Base-by-base conservation (phyloP, 2,329 filamentous ascomycete species). In the Diaporthe ilicicola region DNA sequence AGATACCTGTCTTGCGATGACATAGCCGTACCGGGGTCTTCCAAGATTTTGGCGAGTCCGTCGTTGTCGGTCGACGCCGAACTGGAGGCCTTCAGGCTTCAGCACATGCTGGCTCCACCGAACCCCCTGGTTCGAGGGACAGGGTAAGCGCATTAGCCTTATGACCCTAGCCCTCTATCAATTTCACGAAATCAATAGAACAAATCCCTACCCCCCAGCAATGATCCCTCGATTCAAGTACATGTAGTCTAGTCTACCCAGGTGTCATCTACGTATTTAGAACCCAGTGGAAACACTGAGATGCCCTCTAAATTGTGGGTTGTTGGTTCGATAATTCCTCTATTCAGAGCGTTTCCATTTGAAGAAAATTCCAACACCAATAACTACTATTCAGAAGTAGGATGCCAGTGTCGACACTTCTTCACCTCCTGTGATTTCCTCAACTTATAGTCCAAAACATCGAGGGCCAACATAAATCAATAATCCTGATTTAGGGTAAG, bases 21-120 rank as follows among this genome's bases (percentile, higher is more conserved):
- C 66, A 39, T 48, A 51, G 66, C 53, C 44, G 50, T 12, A 17
- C n/a, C 42, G 29, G 12, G 29, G 4, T 64, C 29, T 32, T 59
- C n/a, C 8, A 59, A n/a, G 53, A 29, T 37, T 48, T 46, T 68
- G 66, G 12, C 22, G n/a, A 39, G 17, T 67, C 27, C 39, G 22
- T 56, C 29, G 24, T 59, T n/a, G 39, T 50, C 65, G 42, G 53
- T 59, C 15, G 42, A 24, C 22, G 44, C 66, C 53, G 42, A 19
- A 27, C 9, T 50, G 66, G 53, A 59, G 66, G 66, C 66, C 66
- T 55, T 68, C 66, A 44, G 66, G 53, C 66, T 55, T 68, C 66
- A 44, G 53, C 22, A 22, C 29, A 19, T 50, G 44, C 55, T 59
- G n/a, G 37, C 54, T 69, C 74, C 70, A 19, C 54, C 53, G 0